These are phyloP conservation scores for Suillus subaureus DNA, from an alignment of 768 basidiomycete species.

Conservation along the genomic window DNA sequence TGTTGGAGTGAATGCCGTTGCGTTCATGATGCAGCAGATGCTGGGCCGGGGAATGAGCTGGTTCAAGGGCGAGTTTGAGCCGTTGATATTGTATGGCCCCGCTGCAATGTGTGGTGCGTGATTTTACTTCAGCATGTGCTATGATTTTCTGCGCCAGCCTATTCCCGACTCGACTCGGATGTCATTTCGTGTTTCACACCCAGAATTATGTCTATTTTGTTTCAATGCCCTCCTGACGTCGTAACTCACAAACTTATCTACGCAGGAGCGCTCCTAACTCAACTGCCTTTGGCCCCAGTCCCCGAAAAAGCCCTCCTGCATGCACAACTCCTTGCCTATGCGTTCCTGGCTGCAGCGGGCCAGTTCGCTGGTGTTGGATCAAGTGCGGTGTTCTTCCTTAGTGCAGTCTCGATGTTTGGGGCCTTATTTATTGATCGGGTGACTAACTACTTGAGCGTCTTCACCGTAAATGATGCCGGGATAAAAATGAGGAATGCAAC, in stretches of 20 bases:
- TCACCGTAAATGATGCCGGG: background rate
- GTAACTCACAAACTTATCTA: background rate
- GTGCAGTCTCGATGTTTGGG: constrained; percentile 55
- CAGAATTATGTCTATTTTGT: background rate
- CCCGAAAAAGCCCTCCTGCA: constrained; percentile 42
- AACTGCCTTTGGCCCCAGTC: constrained; percentile 49
- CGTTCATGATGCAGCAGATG: constrained; percentile 62
- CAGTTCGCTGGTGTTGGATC: constrained; percentile 78
- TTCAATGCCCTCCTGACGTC: background rate
- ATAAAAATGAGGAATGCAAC: background rate
- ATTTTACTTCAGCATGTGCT: background rate
- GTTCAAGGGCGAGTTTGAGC: constrained; percentile 73
- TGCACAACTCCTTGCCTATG: constrained; percentile 62
- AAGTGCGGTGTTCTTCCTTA: constrained; percentile 71
- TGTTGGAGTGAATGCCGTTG: constrained; percentile 68
- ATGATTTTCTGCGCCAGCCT: too few relatives aligned
- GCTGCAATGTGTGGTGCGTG: constrained; percentile 68
- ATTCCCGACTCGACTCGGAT: background rate
- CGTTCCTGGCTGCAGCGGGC: constrained; percentile 52
- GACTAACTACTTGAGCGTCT: constrained; percentile 30
- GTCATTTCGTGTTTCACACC: background rate
- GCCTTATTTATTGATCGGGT: constrained; percentile 56
- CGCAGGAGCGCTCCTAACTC: constrained; percentile 63
- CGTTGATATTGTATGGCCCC: constrained; percentile 73
- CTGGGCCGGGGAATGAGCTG: constrained; percentile 80